phyloP scores from a whole-genome alignment of 2,329 filamentous ascomycete genomes.

The Pestalotiopsis sp. region DNA sequence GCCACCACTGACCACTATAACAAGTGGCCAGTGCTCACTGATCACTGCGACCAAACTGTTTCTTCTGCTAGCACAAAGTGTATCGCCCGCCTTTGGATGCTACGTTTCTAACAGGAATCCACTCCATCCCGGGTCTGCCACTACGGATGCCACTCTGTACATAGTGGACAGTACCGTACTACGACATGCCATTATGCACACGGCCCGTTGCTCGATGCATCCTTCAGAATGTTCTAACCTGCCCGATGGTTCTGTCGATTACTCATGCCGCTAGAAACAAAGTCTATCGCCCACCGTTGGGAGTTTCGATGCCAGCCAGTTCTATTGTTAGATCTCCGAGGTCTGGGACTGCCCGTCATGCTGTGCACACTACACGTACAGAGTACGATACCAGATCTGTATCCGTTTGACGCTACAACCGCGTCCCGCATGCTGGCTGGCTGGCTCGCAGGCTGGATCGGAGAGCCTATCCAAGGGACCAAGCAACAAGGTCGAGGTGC shows the following conservation, averaged over 20 bases:
- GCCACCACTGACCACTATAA: background rate
- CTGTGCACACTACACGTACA: background rate
- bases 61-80: background rate
- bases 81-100: background rate
- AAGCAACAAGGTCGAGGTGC: background rate
- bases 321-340: background rate
- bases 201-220: background rate
- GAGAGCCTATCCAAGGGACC: no score
- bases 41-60: background rate
- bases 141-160: no score
- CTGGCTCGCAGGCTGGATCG: background rate
- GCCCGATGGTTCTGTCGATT: background rate
- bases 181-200: background rate
- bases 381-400: no score
- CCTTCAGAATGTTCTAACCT: background rate
- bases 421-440: background rate
- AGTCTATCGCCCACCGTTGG: background rate
- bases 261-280: background rate
- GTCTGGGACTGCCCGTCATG: background rate
- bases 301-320: background rate
- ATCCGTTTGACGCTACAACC: background rate
- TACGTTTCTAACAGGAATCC: background rate
- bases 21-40: background rate
- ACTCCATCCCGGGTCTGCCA: background rate
- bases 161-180: background rate